Evolutionary conservation across 495 filamentous ascomycete genomes (phyloP).

Genomic region (Daldinia vernicosa): DNA sequence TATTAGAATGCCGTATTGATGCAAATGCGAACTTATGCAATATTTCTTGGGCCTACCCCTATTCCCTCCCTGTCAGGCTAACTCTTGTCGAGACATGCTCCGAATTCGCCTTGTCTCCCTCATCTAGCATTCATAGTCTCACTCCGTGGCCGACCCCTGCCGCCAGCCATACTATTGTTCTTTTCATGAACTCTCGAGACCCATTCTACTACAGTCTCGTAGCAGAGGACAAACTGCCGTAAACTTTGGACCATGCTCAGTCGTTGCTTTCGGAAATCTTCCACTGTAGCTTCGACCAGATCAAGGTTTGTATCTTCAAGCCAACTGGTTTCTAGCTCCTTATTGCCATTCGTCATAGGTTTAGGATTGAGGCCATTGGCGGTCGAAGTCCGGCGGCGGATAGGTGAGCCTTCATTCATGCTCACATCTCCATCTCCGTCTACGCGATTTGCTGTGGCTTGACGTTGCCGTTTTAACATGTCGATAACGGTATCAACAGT

Average conservation of each 20-base stretch:
- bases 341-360: constrained; percentile 2
- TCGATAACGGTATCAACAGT: constrained; percentile 94
- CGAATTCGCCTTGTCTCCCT: not conserved
- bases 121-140: constrained; percentile 41
- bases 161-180: constrained; percentile 52
- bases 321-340: constrained; percentile 53
- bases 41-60: constrained; percentile 21
- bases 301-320: constrained; percentile 69
- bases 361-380: not conserved
- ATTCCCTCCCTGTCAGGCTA: not conserved
- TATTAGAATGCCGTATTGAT: constrained; percentile 33
- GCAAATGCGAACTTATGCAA: constrained; percentile 40
- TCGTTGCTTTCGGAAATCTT: constrained; percentile 86
- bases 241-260: constrained; percentile 97
- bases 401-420: constrained; percentile 45
- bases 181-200: constrained; percentile 57
- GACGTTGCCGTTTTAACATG: constrained; percentile 84
- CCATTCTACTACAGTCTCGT: constrained; percentile 96
- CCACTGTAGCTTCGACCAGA: constrained; percentile 83
- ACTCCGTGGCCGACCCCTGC: constrained; percentile 44
- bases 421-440: constrained; percentile 56
- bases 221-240: constrained; percentile 94
- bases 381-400: constrained; percentile 7
- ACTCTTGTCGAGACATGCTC: not conserved
- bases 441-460: constrained; percentile 41